Evolutionary conservation across 495 filamentous ascomycete genomes (phyloP), one percentile per base, ranked within the genome.

Genomic region (Penicillium desertorum): DNA sequence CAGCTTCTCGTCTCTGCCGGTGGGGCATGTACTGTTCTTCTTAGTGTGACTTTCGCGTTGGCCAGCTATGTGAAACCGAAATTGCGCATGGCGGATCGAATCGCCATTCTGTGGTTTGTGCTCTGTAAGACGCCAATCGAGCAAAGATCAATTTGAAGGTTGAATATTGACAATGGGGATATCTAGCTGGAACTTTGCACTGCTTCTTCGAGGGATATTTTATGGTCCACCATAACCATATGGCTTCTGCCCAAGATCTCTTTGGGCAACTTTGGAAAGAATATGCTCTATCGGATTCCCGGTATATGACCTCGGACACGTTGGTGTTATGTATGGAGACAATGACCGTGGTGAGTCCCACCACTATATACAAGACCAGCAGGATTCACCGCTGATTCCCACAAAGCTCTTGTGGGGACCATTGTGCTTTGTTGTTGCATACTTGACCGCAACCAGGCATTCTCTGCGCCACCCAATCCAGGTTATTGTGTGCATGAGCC

Each of bases 171-270:
- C 45, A 36, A 55, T 22, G 17, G 42, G 9, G 20, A 17, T 58
- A 39, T 23, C 3, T 17, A 91, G 87, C 76, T 50, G 86, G 86
- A 19, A 78, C 64, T 45, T 78, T 93, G 19, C 90, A 95, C 68
- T 81, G 88, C 48, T 84, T 91, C 65, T 93, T 95, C 64, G 90
- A 95, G 75, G 88, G 90, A n/a, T 93, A 91, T 70, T 93, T 87
- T 62, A 81, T 87, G 62, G 66, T 82, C 57, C 84, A 91, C 67
- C 86, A 87, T 73, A 71, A 74, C 20, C 73, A 66, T 32, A 84
- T 88, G 80, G 82, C 74, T 4, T 71, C 75, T 11, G 74, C 72
- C 45, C 82, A 85, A 67, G 81, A 85, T 58, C 64, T 92, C 1
- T 84, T 91, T 42, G 87, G 87, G 1, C 89, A 94, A 71, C 71